A percentile compares a stretch with the other conserved stretches of the same genome.
These are phyloP conservation scores for Acanthamoeba sp. DNA, from an alignment of 208 protist species.

Conservation along the genomic window DNA sequence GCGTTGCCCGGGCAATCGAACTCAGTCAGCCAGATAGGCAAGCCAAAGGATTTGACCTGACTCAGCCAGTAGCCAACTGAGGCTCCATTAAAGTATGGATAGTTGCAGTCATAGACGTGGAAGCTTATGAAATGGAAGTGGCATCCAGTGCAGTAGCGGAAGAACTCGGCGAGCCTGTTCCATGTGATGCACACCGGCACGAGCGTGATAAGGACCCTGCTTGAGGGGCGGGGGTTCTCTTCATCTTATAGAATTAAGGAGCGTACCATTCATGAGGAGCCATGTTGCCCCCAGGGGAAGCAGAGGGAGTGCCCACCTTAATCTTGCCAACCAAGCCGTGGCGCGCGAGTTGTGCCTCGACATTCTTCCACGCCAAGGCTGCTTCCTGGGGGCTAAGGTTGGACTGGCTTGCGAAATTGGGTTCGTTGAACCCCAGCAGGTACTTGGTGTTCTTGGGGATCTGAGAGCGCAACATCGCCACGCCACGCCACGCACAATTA, in stretches of 20 bases:
- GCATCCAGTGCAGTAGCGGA: neutral
- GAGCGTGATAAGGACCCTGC: neutral
- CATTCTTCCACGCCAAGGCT: neutral
- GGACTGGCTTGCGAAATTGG: neutral
- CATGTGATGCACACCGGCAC: neutral
- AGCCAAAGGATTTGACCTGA: neutral
- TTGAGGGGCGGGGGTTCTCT: too few species aligned
- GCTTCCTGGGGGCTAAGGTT: neutral
- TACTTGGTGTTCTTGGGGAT: neutral
- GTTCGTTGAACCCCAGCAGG: slow-evolving; percentile 3
- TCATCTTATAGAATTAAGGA: neutral
- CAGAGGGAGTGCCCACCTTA: neutral
- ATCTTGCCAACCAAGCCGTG: neutral
- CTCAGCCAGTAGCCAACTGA: neutral
- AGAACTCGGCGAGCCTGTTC: neutral
- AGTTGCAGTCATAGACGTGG: neutral
- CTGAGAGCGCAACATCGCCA: neutral
- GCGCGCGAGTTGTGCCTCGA: neutral
- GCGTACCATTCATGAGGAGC: neutral
- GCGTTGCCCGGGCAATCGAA: neutral
- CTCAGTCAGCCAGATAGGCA: slow-evolving; percentile 1
- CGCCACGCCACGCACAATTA: too few species aligned
- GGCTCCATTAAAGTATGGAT: neutral
- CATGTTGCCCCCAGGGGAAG: neutral
- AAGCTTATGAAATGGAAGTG: neutral